These are phyloP conservation scores for Tylopilus vinaceipallidus DNA, from an alignment of 768 basidiomycete genomes.

Conservation along the genomic window DNA sequence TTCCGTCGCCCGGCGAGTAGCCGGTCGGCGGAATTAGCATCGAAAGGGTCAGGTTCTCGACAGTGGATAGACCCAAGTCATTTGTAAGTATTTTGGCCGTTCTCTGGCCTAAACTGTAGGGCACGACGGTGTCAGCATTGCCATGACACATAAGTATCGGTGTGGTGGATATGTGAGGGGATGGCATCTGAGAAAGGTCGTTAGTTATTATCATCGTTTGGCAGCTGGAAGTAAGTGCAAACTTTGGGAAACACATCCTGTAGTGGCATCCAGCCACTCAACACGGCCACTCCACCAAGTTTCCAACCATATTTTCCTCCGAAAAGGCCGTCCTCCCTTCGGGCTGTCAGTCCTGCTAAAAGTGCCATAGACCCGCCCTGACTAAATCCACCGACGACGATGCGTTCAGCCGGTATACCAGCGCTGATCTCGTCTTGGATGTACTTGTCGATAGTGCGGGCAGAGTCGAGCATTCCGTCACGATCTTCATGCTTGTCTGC, in stretches of 20 bases:
- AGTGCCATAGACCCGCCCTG: slow-evolving; percentile 82
- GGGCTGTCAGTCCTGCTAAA: slow-evolving; percentile 57
- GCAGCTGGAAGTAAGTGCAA: slow-evolving; percentile 22
- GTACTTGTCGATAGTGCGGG: slow-evolving; percentile 58
- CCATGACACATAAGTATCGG: slow-evolving; percentile 92
- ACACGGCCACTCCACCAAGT: slow-evolving; percentile 66
- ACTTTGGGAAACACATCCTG: slow-evolving; percentile 64
- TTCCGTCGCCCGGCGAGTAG: slow-evolving; percentile 19
- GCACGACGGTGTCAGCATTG: slow-evolving; percentile 70
- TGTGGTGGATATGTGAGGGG: slow-evolving; percentile 53
- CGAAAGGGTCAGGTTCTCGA: slow-evolving; percentile 36
- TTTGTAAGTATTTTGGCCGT: slow-evolving; percentile 58
- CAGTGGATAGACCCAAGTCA: slow-evolving; percentile 47
- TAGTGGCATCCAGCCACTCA: slow-evolving; percentile 83
- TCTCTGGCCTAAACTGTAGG: slow-evolving; percentile 46
- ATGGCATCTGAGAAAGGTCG: slow-evolving; percentile 49
- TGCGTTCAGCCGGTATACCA: slow-evolving; percentile 65
- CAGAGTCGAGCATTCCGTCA: slow-evolving; percentile 58
- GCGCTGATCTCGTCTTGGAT: slow-evolving; percentile 73
- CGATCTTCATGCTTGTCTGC: slow-evolving; percentile 57
- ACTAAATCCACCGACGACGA: slow-evolving; percentile 87
- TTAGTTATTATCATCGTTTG: slow-evolving; percentile 1
- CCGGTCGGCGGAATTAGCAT: slow-evolving; percentile 25
- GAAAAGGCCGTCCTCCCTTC: slow-evolving; percentile 25
- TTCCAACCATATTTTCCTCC: slow-evolving; percentile 46